Base-by-base conservation (phyloP, 768 basidiomycete genomes). In the Pleurotus salmoneostramineus region DNA sequence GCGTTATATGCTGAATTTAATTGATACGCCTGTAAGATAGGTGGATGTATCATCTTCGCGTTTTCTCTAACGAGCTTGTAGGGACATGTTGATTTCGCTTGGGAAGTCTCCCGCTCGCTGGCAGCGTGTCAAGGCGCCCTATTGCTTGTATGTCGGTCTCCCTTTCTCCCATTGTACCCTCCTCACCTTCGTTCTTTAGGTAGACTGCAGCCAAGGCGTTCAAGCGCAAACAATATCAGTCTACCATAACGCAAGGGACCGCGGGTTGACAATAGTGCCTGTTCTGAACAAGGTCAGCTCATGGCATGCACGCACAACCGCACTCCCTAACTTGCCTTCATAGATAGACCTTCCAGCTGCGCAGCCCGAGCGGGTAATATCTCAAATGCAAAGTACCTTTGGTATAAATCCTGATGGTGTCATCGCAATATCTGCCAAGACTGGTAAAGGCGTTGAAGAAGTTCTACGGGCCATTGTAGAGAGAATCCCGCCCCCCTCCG, bases 171-270 rank as follows among this genome's bases (percentile, higher is more conserved):
- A 37, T 44, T 12, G 35, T 32, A 14, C 33, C 34, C 51, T 59
- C 17, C 33, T 56, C 57, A 62, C 45, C 57, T 48, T 45, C 35
- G 10, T 14, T 27, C 36, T 11, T 34, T 73, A 98, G 64, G 95
- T 98, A 2, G 97, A 99, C 67, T 93, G 93, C n/a, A 93, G 92
- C 54, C 95, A 96, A 76, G 97, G 97, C 14, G 87, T 99, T 6
- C 97, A 99, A 72, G 97, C 97, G 0, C 97, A 99, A 72, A 94
- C 95, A 11, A 85, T 99, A 55, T 96, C 93, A 0, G 96, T 98
- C 4, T 95, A 91, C 64, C 92, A 96, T 63, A 84, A 88, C 47
- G 96, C 96, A 3, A 79, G 77, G 67, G 93, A 95, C 66, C 79
- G 86, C 37, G 87, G 89, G 1, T 72, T 96, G 32, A 87, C 79